Evolutionary conservation across 225 moss, liverwort and hornwort genomes (phyloP).

Genomic region (Bryoerythrophyllum caledonicum): DNA sequence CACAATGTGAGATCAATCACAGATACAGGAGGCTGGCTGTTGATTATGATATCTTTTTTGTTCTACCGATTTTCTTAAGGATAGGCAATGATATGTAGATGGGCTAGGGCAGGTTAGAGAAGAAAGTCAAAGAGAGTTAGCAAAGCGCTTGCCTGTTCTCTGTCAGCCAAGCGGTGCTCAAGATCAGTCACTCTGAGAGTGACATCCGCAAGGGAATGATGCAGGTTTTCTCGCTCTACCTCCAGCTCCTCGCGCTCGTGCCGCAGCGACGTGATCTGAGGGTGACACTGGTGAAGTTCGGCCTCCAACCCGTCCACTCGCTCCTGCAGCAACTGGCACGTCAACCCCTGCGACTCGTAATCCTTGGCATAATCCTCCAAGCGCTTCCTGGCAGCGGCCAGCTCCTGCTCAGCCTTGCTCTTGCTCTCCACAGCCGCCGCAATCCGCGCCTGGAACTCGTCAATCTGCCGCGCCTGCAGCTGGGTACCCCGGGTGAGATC

Average conservation of each 20-base stretch:
- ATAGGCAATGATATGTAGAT: no score
- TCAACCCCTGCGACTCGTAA: conserved; percentile 44
- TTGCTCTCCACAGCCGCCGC: conserved; percentile 35
- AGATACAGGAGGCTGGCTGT: no score
- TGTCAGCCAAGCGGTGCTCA: conserved; percentile 45
- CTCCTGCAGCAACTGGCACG: conserved; percentile 45
- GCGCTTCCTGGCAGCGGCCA: conserved; percentile 38
- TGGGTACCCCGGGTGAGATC: conserved; percentile 61
- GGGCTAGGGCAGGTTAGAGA: no score
- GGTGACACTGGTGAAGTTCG: conserved; percentile 44
- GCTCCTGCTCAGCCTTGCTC: conserved; percentile 40
- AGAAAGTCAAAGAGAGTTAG: no score
- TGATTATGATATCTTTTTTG: no score
- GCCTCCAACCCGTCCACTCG: conserved; percentile 46
- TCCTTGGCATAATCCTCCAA: conserved; percentile 41
- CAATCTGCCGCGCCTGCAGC: conserved; percentile 67
- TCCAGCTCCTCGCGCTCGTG: conserved; percentile 44
- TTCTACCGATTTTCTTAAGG: no score
- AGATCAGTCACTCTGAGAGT: conserved; percentile 36
- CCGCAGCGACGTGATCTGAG: conserved; percentile 41
- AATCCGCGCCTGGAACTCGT: conserved; percentile 66
- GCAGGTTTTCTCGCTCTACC: conserved; percentile 40
- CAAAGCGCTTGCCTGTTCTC: conserved; percentile 27
- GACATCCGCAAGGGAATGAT: conserved; percentile 36
- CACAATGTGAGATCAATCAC: no score